Percentiles rank a stretch among this genome's conserved stretches.
Evolutionary conservation across 805 yeast genomes (phyloP).

Genomic region (Myxozyma geophila): DNA sequence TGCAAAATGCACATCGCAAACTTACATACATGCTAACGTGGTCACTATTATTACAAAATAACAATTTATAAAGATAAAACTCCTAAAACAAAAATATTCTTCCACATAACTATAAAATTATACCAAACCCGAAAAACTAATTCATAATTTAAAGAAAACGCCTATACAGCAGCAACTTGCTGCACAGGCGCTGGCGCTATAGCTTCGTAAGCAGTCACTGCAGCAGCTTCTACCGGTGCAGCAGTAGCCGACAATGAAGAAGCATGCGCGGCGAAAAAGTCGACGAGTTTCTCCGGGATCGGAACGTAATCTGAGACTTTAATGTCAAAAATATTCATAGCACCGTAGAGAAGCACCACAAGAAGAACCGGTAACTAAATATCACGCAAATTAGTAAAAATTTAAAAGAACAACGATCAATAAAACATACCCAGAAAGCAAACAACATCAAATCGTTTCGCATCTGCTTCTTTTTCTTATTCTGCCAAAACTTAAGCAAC

Average conservation of each 20-base stretch:
- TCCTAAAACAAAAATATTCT: not conserved
- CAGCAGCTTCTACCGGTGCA: not conserved
- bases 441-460: constrained; percentile 40
- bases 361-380: constrained; percentile 30
- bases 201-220: not conserved
- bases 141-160: not conserved
- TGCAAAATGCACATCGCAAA: not conserved
- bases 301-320: constrained; percentile 30
- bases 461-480: constrained; percentile 35
- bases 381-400: not conserved
- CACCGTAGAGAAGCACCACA: constrained; percentile 27
- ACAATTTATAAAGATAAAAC: not conserved
- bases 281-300: constrained; percentile 30
- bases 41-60: not conserved
- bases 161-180: not conserved
- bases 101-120: not conserved
- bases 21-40: not conserved
- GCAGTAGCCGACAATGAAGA: constrained; percentile 6
- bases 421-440: constrained; percentile 39
- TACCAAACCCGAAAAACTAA: not conserved
- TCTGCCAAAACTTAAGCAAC: constrained; percentile 33
- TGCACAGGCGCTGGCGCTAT: not conserved
- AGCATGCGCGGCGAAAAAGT: constrained; percentile 24
- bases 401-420: constrained; percentile 1
- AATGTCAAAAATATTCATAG: constrained; percentile 30